Base-by-base conservation (phyloP, 495 filamentous ascomycete species). In the Platismatia glauca region DNA sequence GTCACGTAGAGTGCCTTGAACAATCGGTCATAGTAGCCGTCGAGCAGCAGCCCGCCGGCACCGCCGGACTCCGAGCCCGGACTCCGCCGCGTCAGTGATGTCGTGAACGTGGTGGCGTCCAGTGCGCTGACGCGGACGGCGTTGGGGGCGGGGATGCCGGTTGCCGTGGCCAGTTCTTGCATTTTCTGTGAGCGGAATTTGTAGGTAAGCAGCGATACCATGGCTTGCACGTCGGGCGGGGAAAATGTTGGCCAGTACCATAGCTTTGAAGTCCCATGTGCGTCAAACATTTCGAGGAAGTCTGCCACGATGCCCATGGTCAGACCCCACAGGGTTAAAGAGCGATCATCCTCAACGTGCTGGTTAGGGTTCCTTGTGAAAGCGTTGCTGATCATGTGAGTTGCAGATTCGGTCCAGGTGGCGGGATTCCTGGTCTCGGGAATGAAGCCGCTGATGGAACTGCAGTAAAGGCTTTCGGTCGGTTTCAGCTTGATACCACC, bases 161-260 rank as follows among this genome's bases (percentile, higher is more conserved):
- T 60, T 53, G 24, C 61, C 56, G 59, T 71, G 74, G 71, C 64
- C 71, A 76, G 70, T 64, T 76, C 71, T 7, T 64, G 67, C 53
- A 69, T 58, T 67, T 88, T 88, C 61, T 76, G 76, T 60, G 78
- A 79, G 33, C 85, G 82, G 62, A 90, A 79, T 24, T 71, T 69
- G 66, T 81, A 82, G 1, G 86, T 88, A 60, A 89, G 66, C 16
- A 86, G 57, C 73, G 80, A 84, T 37, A 89, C 76, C 41, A 84
- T 73, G 46, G 84, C 70, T 5, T 80, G 75, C 11, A 90, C 72
- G 71, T 90, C 88, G 43, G 76, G 78, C 7, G 84, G 75, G 4
- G 87, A 87, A 69, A 91, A 91, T 12, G 86, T 89, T 0, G 89
- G 89, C 68, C 86, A 89, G 24, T 78, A 78, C 86, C 86, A 91